These are phyloP conservation scores for Vigna angularis DNA, from an alignment of 306 rosid genomes.

Conservation along the genomic window DNA sequence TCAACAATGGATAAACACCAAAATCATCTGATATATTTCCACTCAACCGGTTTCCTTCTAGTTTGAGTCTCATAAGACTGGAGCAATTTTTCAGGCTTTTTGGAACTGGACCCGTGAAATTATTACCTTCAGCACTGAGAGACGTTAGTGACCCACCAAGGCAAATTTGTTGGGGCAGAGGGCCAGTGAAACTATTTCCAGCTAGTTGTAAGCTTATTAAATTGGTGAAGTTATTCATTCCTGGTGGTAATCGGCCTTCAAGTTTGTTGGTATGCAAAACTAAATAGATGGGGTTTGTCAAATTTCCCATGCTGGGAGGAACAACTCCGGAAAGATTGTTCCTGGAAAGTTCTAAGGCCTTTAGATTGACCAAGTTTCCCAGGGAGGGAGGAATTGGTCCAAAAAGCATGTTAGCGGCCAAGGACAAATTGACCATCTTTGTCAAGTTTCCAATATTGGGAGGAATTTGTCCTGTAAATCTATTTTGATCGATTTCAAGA, in stretches of 20 bases:
- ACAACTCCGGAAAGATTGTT: slow-evolving; percentile 12
- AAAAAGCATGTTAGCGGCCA: not conserved
- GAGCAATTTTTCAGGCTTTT: not conserved
- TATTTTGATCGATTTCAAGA: not conserved
- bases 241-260: not conserved
- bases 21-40: slow-evolving; percentile 45
- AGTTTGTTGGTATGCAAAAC: not conserved
- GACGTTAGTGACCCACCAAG: not conserved
- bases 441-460: slow-evolving; percentile 20
- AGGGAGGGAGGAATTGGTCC: slow-evolving; percentile 29
- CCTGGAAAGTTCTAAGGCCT: not conserved
- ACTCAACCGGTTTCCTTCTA: not conserved
- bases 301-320: slow-evolving; percentile 27
- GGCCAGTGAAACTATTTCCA: not conserved
- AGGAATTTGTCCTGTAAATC: not conserved
- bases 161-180: slow-evolving; percentile 21
- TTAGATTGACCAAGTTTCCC: slow-evolving; percentile 11
- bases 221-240: slow-evolving; percentile 1
- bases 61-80: not conserved
- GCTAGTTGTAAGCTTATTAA: not conserved
- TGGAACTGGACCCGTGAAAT: slow-evolving; percentile 31
- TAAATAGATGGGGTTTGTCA: not conserved
- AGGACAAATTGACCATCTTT: not conserved
- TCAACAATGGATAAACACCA: slow-evolving; percentile 39
- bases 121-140: not conserved